Evolutionary conservation across 2,329 filamentous ascomycete genomes (phyloP).

Genomic region (Colletotrichum melonis): DNA sequence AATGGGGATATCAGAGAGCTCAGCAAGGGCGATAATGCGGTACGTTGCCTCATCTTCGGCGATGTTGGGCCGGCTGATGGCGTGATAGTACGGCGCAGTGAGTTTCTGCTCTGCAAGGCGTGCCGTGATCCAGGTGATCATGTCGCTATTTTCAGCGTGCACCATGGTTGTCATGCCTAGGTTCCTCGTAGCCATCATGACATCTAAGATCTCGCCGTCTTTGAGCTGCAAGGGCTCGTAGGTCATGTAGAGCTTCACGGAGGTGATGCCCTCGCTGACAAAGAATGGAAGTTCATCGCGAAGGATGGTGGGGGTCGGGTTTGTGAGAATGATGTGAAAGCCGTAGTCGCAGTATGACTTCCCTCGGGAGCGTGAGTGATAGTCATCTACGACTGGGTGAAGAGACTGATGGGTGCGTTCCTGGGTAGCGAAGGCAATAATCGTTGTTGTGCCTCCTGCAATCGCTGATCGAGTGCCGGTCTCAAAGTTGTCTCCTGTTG

Average conservation of each 20-base stretch:
- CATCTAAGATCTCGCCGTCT: slow-evolving; percentile 61
- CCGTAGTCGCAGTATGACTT: slow-evolving; percentile 68
- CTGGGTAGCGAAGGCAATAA: slow-evolving; percentile 68
- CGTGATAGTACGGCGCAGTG: slow-evolving; percentile 63
- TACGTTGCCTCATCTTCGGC: slow-evolving; percentile 65
- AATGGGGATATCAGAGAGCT: slow-evolving; percentile 62
- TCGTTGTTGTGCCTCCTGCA: slow-evolving; percentile 68
- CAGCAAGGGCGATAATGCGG: slow-evolving; percentile 60
- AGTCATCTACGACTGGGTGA: slow-evolving; percentile 56
- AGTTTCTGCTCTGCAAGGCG: slow-evolving; percentile 60
- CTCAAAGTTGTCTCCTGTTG: slow-evolving; percentile 46
- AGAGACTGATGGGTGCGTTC: slow-evolving; percentile 57
- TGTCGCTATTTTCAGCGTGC: slow-evolving; percentile 65
- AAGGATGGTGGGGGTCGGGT: slow-evolving; percentile 54
- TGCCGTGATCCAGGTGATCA: slow-evolving; percentile 65
- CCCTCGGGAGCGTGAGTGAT: slow-evolving; percentile 55
- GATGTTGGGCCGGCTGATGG: slow-evolving; percentile 58
- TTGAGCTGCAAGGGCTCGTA: slow-evolving; percentile 61
- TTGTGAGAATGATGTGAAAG: slow-evolving; percentile 63
- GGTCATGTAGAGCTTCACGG: slow-evolving; percentile 65
- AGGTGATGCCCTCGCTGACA: slow-evolving; percentile 54
- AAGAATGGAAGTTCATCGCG: slow-evolving; percentile 47
- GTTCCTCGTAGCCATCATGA: slow-evolving; percentile 57
- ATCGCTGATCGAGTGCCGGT: slow-evolving; percentile 64
- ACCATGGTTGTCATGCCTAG: slow-evolving; percentile 57